Base-by-base conservation (phyloP, 2,329 filamentous ascomycete species). In the Penicillium concentricum region DNA sequence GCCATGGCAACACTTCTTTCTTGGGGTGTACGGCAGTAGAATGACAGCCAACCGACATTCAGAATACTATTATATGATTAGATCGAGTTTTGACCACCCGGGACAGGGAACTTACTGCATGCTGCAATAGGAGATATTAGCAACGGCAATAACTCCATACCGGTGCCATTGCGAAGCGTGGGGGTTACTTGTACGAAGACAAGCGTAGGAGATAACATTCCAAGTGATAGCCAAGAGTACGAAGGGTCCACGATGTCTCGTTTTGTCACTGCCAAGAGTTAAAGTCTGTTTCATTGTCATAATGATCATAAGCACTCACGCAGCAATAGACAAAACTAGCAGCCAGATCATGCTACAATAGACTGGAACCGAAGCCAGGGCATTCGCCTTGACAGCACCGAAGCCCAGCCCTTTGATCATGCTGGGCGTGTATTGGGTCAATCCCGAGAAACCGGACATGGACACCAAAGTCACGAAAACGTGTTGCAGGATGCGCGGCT, bases 1-100 rank as follows among this genome's bases (percentile, higher is more conserved):
- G 83, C 82, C 84, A 86, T 86, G 12, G 83, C 81, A 0, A 86
- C 74, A 0, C 83, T 82, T 47, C 83, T 74, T 61, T 85, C 80
- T 59, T 86, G 82, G 0, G 83, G 84, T 50, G 84, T 82, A 0
- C 76, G 75, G 65, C 83, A 77, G 2, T 80, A 77, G 0, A 85
- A 72, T 0, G 82, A 84, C 67, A 86, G 76, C 83, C 83, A 86
- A 1, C 82, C 79, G 48, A 86, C 83, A 64, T 86, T 86, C 22
- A 86, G 74, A 16, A 72, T 64, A 22, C 69, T 65, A 54, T 32
- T 3, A 20, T 39, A 8, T 22, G 55, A 54, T 61, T 39, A 66
- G 59, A 20, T 2, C 3, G n/a, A 12, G 7, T 9, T 15, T 26
- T 34, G 16, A 12, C 22, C 35, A 16, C 18, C n/a, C 6, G 28